A percentile compares a stretch with the other conserved stretches of the same genome.
Evolutionary conservation across 1,284 basidiomycete species (phyloP).

Genomic region (Ganoderma sinense): DNA sequence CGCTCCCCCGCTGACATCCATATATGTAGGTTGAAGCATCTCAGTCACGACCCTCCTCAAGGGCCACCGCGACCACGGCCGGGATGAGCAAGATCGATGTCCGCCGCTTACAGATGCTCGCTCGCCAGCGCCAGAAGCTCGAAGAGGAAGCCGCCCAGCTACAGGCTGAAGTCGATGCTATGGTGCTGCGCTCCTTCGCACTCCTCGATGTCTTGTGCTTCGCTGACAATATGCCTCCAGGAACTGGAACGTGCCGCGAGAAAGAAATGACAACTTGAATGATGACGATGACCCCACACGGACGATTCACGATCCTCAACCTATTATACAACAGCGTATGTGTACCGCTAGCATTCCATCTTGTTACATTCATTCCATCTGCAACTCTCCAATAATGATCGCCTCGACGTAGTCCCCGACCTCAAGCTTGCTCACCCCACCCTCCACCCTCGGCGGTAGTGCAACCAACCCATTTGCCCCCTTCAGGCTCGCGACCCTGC

Average conservation of each 20-base stretch:
- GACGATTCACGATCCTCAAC: neutral
- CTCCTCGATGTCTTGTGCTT: neutral
- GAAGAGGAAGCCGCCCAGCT: slow-evolving; percentile 62
- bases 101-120: slow-evolving; percentile 65
- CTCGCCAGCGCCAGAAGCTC: slow-evolving; percentile 67
- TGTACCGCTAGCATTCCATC: slow-evolving; percentile 17
- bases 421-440: slow-evolving; percentile 50
- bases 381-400: slow-evolving; percentile 74
- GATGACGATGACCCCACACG: neutral
- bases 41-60: slow-evolving; percentile 50
- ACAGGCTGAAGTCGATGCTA: slow-evolving; percentile 62
- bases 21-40: slow-evolving; percentile 57
- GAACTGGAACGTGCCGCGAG: slow-evolving; percentile 39
- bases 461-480: slow-evolving; percentile 82
- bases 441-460: slow-evolving; percentile 59
- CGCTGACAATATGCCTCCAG: slow-evolving; percentile 13
- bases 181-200: slow-evolving; percentile 48
- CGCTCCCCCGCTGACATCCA: neutral
- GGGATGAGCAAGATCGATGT: slow-evolving; percentile 71
- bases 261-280: slow-evolving; percentile 29
- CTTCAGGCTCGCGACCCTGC: slow-evolving; percentile 77
- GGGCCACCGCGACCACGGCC: slow-evolving; percentile 51
- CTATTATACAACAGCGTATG: slow-evolving; percentile 22
- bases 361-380: slow-evolving; percentile 36
- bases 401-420: slow-evolving; percentile 63